phyloP scores from a whole-genome alignment of 306 rosid species.

The Elaeagnus macrophylla region DNA sequence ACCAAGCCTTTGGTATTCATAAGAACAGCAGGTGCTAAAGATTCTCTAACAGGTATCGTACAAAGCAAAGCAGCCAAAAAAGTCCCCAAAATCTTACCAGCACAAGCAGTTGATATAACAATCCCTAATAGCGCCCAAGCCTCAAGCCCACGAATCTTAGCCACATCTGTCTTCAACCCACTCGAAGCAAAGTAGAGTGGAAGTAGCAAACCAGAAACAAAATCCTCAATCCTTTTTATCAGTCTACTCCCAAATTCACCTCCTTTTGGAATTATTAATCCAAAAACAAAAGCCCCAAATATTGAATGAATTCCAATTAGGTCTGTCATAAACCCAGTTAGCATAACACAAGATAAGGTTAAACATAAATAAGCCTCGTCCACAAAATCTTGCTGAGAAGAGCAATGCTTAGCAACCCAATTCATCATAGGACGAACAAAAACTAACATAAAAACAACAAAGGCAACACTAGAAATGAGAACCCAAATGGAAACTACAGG shows the following conservation, averaged over 20 bases:
- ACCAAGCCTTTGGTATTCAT: conserved; percentile 94
- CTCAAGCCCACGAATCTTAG: conserved; percentile 41
- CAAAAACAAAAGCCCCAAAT: conserved; percentile 78
- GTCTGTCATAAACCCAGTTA: conserved; percentile 64
- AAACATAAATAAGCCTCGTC: conserved; percentile 57
- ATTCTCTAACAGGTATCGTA: conserved; percentile 52
- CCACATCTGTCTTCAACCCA: conserved; percentile 75
- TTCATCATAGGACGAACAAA: conserved; percentile 53
- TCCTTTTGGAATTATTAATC: conserved; percentile 60
- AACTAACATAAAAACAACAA: conserved; percentile 54
- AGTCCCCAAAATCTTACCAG: conserved; percentile 74
- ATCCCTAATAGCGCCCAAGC: conserved; percentile 66
- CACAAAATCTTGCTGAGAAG: conserved; percentile 28
- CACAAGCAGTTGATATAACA: conserved; percentile 60
- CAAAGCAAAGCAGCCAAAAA: conserved; percentile 57
- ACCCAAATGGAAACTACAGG: conserved; percentile 65
- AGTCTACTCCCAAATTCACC: conserved; percentile 49
- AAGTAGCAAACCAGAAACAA: conserved; percentile 63
- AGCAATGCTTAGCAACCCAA: conserved; percentile 40
- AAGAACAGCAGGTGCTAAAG: conserved; percentile 65
- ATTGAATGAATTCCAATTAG: conserved; percentile 75
- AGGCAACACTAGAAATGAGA: conserved; percentile 47
- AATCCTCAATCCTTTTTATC: conserved; percentile 68
- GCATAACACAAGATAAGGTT: conserved; percentile 55
- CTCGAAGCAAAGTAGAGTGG: conserved; percentile 84